phyloP scores from a whole-genome alignment of 1,139 yeast species.

The Citeromyces siamensis region DNA sequence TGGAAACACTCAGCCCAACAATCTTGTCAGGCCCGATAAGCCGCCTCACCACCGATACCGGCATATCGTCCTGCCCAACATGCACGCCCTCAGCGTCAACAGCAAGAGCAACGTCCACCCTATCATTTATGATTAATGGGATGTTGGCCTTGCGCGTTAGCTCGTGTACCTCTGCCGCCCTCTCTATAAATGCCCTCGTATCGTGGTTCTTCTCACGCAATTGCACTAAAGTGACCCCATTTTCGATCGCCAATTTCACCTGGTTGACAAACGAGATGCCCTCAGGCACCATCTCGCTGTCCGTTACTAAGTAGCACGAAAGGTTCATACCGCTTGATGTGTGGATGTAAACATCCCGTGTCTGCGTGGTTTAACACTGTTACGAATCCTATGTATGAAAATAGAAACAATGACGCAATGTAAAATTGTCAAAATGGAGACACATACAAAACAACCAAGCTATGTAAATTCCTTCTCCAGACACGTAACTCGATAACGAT shows the following conservation, averaged over 20 bases:
- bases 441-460: too few relatives aligned
- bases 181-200: constrained; percentile 52
- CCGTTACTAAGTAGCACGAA: constrained; percentile 69
- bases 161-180: constrained; percentile 49
- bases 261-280: constrained; percentile 47
- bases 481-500: too few relatives aligned
- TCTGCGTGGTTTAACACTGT: too few relatives aligned
- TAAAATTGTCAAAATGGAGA: too few relatives aligned
- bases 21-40: constrained; percentile 65
- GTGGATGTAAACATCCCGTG: not conserved
- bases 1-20: constrained; percentile 68
- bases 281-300: constrained; percentile 62
- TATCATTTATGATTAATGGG: constrained; percentile 78
- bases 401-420: too few relatives aligned
- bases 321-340: constrained; percentile 29
- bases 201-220: constrained; percentile 68
- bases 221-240: constrained; percentile 77
- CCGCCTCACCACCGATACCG: constrained; percentile 43
- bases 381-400: too few relatives aligned
- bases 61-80: constrained; percentile 90
- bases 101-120: constrained; percentile 85
- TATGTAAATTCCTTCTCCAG: too few relatives aligned
- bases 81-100: constrained; percentile 88
- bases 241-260: constrained; percentile 46
- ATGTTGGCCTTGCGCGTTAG: constrained; percentile 47